These are phyloP conservation scores for Euphorbia pulcherrima DNA, from an alignment of 345 rosid genomes.

Conservation along the genomic window DNA sequence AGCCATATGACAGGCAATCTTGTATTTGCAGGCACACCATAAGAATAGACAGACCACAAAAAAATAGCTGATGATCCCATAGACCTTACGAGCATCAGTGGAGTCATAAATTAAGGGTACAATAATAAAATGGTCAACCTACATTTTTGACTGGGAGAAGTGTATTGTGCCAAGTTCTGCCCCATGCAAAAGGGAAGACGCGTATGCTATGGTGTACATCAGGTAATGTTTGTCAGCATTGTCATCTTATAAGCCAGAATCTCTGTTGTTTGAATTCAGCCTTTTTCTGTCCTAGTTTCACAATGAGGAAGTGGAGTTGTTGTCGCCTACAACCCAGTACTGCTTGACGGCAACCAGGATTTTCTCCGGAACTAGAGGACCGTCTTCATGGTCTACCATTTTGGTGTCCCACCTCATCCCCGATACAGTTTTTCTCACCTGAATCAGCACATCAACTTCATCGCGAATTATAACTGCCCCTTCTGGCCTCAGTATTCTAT, in stretches of 20 bases:
- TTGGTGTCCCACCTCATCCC: slow-evolving; percentile 96
- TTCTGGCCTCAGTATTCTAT: slow-evolving; percentile 90
- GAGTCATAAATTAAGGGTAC: slow-evolving; percentile 4
- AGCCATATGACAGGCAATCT: neutral
- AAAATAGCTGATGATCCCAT: neutral
- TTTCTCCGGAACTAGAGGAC: slow-evolving; percentile 91
- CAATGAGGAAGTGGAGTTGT: slow-evolving; percentile 56
- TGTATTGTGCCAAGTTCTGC: neutral
- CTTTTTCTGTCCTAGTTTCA: neutral
- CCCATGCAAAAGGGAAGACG: neutral
- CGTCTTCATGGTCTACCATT: slow-evolving; percentile 98
- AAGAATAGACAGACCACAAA: neutral
- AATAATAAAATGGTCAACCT: slow-evolving; percentile 1
- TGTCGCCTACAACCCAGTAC: slow-evolving; percentile 76
- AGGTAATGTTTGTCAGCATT: neutral
- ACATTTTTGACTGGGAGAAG: neutral
- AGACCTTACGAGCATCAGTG: neutral
- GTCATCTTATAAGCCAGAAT: neutral
- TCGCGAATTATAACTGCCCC: slow-evolving; percentile 89
- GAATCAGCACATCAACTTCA: slow-evolving; percentile 75
- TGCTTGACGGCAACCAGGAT: slow-evolving; percentile 88
- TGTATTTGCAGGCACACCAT: neutral
- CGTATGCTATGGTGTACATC: neutral
- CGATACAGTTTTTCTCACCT: slow-evolving; percentile 66
- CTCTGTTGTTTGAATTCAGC: neutral